Evolutionary conservation across 768 basidiomycete species (phyloP), one percentile per base, ranked within the genome.

Genomic region (Rickenella mellea): DNA sequence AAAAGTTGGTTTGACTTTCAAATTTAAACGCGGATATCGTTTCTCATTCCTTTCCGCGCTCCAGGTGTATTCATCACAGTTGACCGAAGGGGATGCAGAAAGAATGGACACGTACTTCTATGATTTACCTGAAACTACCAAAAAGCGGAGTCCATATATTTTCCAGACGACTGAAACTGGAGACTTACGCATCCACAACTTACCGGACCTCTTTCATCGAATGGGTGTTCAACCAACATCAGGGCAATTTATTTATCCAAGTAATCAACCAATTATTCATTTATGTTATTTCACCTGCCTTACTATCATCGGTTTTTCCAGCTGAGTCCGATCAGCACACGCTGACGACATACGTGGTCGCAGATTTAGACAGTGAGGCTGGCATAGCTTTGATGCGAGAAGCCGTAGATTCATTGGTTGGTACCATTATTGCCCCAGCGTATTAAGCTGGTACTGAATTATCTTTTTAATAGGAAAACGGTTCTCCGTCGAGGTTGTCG

Each of bases 31-130:
- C 12, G 17, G 10, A 42, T 8, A 9, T 40, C 39, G 11, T 5
- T 22, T 14, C 12, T 40, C n/a, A 33, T 42, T 45, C 42, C 47
- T 17, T 10, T 6, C 44, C 2, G n/a, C n/a, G n/a, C n/a, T 27
- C 2, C 37, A 81, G 83, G 57, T 87, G 1, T 82, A 84, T 54
- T 53, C 55, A 21, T 74, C 78, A 5, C 59, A 63, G 26, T 54
- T 90, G 14, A 68, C 70, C 7, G 79, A 86, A 33, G 69, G 68
- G 1, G 61, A 69, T 29, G 59, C 59, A 6, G 63, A 64, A 5
- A 66, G 70, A 25, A 71, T 87, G 41, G 61, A 74, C 24, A 82
- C 70, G 11, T 91, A 86, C 62, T 98, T 97, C 64, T 97, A 94
- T 55, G 89, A 94, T 52, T 71, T 92, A 5, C 86, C 92, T 1